These are phyloP conservation scores for Mycena indigotica DNA, from an alignment of 768 basidiomycete species.

Conservation along the genomic window DNA sequence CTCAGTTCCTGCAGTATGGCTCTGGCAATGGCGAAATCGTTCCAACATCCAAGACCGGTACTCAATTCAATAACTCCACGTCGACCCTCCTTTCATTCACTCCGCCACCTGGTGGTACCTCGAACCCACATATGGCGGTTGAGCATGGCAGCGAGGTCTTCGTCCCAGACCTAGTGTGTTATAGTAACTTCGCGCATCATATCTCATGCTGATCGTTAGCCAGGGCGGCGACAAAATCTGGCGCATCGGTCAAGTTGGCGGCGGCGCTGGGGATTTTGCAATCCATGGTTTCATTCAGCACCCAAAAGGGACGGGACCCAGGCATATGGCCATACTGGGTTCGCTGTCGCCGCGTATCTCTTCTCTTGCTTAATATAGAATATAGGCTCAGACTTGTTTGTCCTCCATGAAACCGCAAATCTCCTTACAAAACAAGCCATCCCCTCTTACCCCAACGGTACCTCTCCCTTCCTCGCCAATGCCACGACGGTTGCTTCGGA, in stretches of 20 bases:
- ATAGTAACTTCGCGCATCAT: background rate
- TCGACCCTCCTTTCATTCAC: conserved; percentile 41
- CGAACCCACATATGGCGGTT: conserved; percentile 49
- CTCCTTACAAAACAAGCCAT: conserved; percentile 56
- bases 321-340: conserved; percentile 39
- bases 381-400: conserved; percentile 9
- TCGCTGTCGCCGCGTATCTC: background rate
- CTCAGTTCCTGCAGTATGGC: conserved; percentile 34
- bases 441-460: conserved; percentile 53
- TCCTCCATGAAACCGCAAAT: conserved; percentile 19
- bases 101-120: conserved; percentile 29
- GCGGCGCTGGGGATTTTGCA: conserved; percentile 35
- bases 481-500: conserved; percentile 52
- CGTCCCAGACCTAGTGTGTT: conserved; percentile 46
- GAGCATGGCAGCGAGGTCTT: conserved; percentile 43
- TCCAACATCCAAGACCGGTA: conserved; percentile 29
- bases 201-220: background rate
- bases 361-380: too few relatives aligned
- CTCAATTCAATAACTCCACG: conserved; percentile 24
- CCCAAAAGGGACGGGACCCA: conserved; percentile 47
- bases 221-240: conserved; percentile 52
- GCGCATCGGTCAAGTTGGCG: conserved; percentile 36
- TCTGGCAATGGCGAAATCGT: conserved; percentile 43
- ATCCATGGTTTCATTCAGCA: conserved; percentile 47
- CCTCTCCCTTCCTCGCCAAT: conserved; percentile 49